phyloP scores from a whole-genome alignment of 306 rosid species.

The Casuarina glauca region DNA sequence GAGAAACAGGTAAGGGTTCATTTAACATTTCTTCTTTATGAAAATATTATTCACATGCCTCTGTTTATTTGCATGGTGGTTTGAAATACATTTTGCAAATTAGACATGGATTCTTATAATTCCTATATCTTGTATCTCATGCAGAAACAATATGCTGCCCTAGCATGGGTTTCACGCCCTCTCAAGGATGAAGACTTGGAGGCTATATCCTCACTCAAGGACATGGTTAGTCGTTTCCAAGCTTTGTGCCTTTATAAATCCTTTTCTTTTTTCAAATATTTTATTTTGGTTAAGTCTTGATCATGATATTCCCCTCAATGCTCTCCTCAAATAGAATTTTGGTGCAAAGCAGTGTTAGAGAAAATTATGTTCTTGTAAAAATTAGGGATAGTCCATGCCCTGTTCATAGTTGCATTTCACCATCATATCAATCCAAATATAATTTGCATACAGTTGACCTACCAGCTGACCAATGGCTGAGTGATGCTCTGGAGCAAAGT shows the following conservation, averaged over 20 bases:
- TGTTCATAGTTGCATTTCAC: background rate
- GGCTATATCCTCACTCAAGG: constrained; percentile 54
- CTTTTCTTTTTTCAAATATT: background rate
- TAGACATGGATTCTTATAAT: constrained; percentile 7
- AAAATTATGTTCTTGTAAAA: background rate
- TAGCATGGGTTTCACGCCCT: constrained; percentile 86
- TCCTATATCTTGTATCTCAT: constrained; percentile 21
- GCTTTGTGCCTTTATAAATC: background rate
- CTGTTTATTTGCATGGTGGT: background rate
- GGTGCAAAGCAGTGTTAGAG: background rate
- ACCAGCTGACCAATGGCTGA: background rate
- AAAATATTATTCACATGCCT: background rate
- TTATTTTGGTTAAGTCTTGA: background rate
- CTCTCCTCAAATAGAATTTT: background rate
- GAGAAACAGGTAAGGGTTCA: constrained; percentile 77
- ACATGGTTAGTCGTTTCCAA: constrained; percentile 38
- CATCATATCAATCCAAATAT: background rate
- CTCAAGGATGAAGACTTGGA: constrained; percentile 63
- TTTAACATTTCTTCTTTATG: background rate
- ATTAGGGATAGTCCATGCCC: background rate
- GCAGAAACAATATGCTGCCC: constrained; percentile 91
- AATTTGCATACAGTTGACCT: background rate
- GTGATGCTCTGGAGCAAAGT: background rate
- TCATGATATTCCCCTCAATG: background rate
- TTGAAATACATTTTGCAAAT: background rate